Conservation (phyloP, 345 rosid species). For the Syzygium aromaticum region DNA sequence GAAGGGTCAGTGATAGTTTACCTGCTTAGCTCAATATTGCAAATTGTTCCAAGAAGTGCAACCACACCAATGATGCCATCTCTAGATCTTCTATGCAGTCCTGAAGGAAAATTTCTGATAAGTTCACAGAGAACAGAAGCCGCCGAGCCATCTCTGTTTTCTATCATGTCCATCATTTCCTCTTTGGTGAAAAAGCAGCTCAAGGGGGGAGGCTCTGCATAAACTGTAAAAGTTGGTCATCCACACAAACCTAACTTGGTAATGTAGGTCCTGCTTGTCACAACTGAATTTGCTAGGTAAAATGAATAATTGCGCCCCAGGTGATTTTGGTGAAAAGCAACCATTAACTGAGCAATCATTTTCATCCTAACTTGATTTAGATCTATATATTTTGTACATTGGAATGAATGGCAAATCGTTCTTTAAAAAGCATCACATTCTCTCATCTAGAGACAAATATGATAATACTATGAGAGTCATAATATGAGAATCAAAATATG, state of each 20-base stretch:
- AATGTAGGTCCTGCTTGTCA: not conserved
- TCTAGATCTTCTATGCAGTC: conserved; percentile 7
- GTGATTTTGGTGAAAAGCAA: not conserved
- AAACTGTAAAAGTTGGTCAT: not conserved
- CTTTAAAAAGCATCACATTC: not conserved
- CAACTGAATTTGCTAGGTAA: not conserved
- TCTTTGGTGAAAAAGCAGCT: conserved; percentile 22
- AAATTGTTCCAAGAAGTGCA: conserved; percentile 50
- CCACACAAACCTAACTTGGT: conserved; percentile 13
- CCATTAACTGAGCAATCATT: not conserved
- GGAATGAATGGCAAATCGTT: not conserved
- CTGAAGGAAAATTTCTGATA: not conserved
- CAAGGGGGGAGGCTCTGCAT: conserved; percentile 16
- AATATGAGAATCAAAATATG: not conserved
- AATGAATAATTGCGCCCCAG: not conserved
- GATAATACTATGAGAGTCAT: not conserved
- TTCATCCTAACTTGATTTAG: not conserved
- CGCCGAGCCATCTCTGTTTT: conserved; percentile 27
- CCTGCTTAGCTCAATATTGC: conserved; percentile 49
- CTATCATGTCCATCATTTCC: conserved; percentile 29
- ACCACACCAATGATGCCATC: conserved; percentile 37
- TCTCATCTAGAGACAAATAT: not conserved
- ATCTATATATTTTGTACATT: not conserved
- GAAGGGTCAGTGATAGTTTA: not conserved
- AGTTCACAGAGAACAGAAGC: conserved; percentile 33